A percentile compares a stretch with the other conserved stretches of the same genome.
phyloP scores from a whole-genome alignment of 495 filamentous ascomycete genomes.

The Sphaerosporella brunnea region DNA sequence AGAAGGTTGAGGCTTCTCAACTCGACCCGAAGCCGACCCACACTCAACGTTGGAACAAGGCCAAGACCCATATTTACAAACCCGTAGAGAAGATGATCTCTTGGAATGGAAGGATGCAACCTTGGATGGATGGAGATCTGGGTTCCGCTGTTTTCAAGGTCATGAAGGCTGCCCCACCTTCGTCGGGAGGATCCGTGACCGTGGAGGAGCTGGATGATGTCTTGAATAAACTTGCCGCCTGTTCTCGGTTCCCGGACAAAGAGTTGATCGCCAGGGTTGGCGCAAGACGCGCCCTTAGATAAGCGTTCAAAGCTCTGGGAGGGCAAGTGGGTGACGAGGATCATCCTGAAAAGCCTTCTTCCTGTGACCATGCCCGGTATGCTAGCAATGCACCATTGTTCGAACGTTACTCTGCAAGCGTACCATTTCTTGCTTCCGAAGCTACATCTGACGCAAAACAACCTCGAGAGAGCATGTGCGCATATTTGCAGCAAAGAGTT shows the following conservation, averaged over 20 bases:
- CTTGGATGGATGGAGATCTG: slow-evolving; percentile 44
- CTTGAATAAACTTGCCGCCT: slow-evolving; percentile 45
- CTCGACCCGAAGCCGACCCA: no score
- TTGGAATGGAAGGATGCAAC: no score
- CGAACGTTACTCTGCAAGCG: slow-evolving; percentile 21
- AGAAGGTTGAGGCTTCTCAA: no score
- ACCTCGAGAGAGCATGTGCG: slow-evolving; percentile 25
- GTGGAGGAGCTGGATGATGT: slow-evolving; percentile 58
- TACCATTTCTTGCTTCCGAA: slow-evolving; percentile 32
- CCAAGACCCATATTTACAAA: no score
- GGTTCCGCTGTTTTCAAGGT: slow-evolving; percentile 50
- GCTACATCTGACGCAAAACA: slow-evolving; percentile 12
- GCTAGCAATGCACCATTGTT: background rate
- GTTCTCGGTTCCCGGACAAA: slow-evolving; percentile 50
- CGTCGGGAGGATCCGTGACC: slow-evolving; percentile 35
- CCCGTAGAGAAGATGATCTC: no score
- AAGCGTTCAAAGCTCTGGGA: slow-evolving; percentile 38
- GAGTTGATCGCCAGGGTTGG: slow-evolving; percentile 36
- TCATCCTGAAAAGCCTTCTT: slow-evolving; percentile 58
- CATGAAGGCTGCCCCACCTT: slow-evolving; percentile 43
- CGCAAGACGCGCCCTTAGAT: slow-evolving; percentile 10
- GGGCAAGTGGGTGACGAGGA: slow-evolving; percentile 74
- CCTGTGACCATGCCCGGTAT: slow-evolving; percentile 39
- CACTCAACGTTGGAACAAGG: no score
- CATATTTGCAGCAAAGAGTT: slow-evolving; percentile 32